Evolutionary conservation across 257 asterid species (phyloP).

Genomic region (Cordia subcordata): DNA sequence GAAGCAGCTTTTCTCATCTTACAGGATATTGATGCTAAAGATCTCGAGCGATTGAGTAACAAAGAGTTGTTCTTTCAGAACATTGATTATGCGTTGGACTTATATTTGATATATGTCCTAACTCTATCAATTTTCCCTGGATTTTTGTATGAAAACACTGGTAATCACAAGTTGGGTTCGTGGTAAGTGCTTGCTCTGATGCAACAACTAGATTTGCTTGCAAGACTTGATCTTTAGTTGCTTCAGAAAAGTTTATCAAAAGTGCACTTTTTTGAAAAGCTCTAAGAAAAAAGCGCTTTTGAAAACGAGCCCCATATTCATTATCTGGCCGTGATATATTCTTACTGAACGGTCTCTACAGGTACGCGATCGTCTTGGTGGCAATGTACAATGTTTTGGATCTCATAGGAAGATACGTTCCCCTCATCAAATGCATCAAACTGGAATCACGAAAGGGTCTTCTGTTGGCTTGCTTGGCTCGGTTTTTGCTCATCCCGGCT

Average conservation of each 20-base stretch:
- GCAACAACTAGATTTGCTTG: too few relatives aligned
- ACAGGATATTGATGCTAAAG: constrained; percentile 6
- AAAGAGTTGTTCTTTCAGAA: constrained; percentile 10
- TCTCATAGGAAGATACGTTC: constrained; percentile 3
- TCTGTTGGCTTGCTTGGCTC: neutral
- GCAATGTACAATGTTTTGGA: constrained; percentile 4
- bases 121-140: constrained; percentile 12
- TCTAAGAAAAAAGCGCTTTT: too few relatives aligned
- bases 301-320: too few relatives aligned
- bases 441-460: constrained; percentile 3
- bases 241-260: too few relatives aligned
- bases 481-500: constrained; percentile 1
- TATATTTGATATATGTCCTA: constrained; percentile 7
- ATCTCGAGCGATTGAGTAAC: constrained; percentile 1
- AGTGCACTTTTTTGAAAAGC: too few relatives aligned
- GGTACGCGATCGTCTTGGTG: constrained; percentile 1
- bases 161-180: constrained; percentile 1
- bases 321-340: neutral
- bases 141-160: constrained; percentile 13
- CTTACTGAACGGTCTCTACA: neutral
- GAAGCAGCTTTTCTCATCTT: neutral
- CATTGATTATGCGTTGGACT: constrained; percentile 14
- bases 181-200: constrained; percentile 5
- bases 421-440: neutral
- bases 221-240: too few relatives aligned